Conservation (phyloP, 1,284 basidiomycete genomes). For the Abortiporus biennis region DNA sequence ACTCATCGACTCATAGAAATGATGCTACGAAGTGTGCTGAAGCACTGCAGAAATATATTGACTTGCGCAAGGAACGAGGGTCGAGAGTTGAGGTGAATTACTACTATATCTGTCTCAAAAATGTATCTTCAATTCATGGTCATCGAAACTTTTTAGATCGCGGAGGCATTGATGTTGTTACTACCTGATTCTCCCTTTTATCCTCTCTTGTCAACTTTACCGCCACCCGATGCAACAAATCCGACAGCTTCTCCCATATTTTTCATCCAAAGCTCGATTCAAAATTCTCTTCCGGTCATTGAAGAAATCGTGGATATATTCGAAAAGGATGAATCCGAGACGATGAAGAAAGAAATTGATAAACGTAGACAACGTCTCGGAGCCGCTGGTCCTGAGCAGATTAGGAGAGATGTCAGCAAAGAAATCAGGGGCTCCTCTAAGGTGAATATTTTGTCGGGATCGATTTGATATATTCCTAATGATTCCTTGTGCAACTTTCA, state of each 20-base stretch:
- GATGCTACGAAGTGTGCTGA: conserved; percentile 81
- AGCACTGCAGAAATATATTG: conserved; percentile 71
- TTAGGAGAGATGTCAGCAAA: conserved; percentile 60
- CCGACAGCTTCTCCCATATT: conserved; percentile 58
- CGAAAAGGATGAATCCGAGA: conserved; percentile 53
- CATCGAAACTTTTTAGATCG: conserved; percentile 41
- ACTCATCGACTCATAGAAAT: too few species aligned
- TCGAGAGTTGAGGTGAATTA: conserved; percentile 47
- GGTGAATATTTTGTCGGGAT: conserved; percentile 28
- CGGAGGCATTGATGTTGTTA: conserved; percentile 60
- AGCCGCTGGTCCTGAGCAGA: conserved; percentile 59
- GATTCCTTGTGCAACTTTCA: conserved; percentile 1
- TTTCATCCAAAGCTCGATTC: conserved; percentile 55
- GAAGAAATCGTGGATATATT: conserved; percentile 61
- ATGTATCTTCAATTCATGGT: conserved; percentile 2
- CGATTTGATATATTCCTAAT: background rate
- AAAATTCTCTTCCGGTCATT: conserved; percentile 61
- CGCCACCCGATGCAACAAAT: conserved; percentile 71
- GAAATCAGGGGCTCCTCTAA: conserved; percentile 58
- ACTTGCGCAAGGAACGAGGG: conserved; percentile 50
- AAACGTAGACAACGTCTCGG: conserved; percentile 72
- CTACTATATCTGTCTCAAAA: background rate
- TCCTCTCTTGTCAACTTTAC: conserved; percentile 57
- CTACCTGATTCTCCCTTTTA: conserved; percentile 75
- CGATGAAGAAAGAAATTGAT: conserved; percentile 61